These are phyloP conservation scores for Eucalyptus cloeziana DNA, from an alignment of 345 rosid species.

Conservation along the genomic window DNA sequence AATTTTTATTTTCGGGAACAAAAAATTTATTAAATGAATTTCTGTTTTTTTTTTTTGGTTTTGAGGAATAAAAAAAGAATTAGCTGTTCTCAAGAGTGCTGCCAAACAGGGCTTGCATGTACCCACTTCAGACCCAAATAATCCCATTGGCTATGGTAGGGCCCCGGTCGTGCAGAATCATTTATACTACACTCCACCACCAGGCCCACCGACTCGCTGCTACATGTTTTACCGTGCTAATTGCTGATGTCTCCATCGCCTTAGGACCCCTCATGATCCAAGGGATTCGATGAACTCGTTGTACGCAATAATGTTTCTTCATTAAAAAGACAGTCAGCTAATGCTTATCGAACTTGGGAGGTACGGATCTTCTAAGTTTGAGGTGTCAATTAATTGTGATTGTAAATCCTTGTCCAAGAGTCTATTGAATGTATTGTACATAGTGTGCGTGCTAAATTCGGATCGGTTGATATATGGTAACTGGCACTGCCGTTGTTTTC, in stretches of 20 bases:
- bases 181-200: background rate
- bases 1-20: fast-evolving
- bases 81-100: too few species aligned
- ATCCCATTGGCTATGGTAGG: background rate
- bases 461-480: background rate
- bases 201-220: background rate
- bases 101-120: too few species aligned
- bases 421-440: background rate
- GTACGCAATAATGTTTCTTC: background rate
- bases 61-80: too few species aligned
- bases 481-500: background rate
- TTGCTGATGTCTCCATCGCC: too few species aligned
- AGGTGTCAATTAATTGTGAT: background rate
- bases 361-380: background rate
- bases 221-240: background rate
- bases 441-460: background rate
- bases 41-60: too few species aligned
- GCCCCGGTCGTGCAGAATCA: background rate
- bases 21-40: too few species aligned
- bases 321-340: background rate
- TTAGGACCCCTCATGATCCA: too few species aligned
- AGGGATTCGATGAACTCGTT: too few species aligned
- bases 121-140: background rate
- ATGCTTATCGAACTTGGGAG: background rate
- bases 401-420: background rate